Percentiles rank a stretch among this genome's conserved stretches.
These are phyloP conservation scores for Postia placenta DNA, from an alignment of 768 basidiomycete species.

Conservation along the genomic window DNA sequence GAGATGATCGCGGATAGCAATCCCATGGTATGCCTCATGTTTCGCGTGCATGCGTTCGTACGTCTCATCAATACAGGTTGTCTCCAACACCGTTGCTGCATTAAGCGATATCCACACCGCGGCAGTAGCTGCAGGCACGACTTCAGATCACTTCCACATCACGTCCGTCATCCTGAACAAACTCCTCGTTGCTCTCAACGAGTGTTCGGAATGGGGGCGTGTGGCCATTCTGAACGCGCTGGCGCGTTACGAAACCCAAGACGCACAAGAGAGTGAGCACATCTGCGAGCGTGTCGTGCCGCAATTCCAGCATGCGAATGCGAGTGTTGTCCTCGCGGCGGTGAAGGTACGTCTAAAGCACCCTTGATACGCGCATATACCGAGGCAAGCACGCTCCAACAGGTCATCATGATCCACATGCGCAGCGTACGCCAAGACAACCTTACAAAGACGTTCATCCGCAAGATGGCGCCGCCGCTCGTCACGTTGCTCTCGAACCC, in stretches of 20 bases:
- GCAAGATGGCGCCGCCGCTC: conserved; percentile 96
- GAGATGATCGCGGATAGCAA: conserved; percentile 96
- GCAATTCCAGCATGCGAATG: conserved; percentile 97
- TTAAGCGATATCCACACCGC: conserved; percentile 87
- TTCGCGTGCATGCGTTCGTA: not conserved
- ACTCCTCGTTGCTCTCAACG: conserved; percentile 90
- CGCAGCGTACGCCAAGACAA: conserved; percentile 76
- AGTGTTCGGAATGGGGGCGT: conserved; percentile 98
- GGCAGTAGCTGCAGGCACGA: conserved; percentile 50
- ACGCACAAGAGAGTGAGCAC: conserved; percentile 95
- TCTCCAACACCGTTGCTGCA: conserved; percentile 93
- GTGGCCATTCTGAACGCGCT: conserved; percentile 89
- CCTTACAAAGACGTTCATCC: conserved; percentile 74
- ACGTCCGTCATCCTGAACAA: conserved; percentile 81
- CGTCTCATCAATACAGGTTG: conserved; percentile 66
- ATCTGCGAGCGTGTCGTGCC: conserved; percentile 98
- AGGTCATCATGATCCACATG: conserved; percentile 99
- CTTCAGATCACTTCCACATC: conserved; percentile 72
- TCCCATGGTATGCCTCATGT: conserved; percentile 69
- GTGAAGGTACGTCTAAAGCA: conserved; percentile 59
- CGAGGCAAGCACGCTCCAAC: conserved; percentile 1
- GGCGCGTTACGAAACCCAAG: conserved; percentile 73
- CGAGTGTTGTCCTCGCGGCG: conserved; percentile 92
- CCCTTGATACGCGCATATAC: not conserved
- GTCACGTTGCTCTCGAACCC: conserved; percentile 95